These are phyloP conservation scores for Pseudogymnoascus sp. DNA, from an alignment of 2,329 filamentous ascomycete species.

Conservation along the genomic window DNA sequence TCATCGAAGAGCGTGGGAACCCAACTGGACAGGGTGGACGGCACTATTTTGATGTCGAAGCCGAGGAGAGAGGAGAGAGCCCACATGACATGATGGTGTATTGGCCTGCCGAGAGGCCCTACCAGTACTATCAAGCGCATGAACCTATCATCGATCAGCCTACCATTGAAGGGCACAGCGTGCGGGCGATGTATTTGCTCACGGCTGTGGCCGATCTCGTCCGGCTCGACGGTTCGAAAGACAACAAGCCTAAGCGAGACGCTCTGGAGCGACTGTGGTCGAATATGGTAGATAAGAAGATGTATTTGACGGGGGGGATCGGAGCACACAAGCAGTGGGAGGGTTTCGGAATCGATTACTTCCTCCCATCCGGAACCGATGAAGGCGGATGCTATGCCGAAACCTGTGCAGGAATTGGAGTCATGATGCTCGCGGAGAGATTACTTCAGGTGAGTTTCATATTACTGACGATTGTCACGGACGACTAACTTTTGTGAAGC, in stretches of 20 bases:
- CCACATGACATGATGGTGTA: constrained; percentile 41
- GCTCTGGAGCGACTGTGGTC: constrained; percentile 47
- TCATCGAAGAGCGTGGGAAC: constrained; percentile 52
- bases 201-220: constrained; percentile 52
- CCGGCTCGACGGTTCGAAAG: constrained; percentile 28
- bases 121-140: constrained; percentile 53
- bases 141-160: constrained; percentile 46
- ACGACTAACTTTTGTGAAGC: constrained; percentile 18
- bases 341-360: constrained; percentile 54
- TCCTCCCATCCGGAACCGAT: constrained; percentile 51
- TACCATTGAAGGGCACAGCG: constrained; percentile 52
- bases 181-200: constrained; percentile 54
- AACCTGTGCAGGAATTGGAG: constrained; percentile 54
- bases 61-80: constrained; percentile 42
- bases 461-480: neutral
- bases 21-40: constrained; percentile 40
- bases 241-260: constrained; percentile 12
- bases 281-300: constrained; percentile 55
- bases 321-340: constrained; percentile 53
- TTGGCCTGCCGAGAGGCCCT: constrained; percentile 36
- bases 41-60: constrained; percentile 51
- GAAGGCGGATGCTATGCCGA: constrained; percentile 58
- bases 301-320: constrained; percentile 57
- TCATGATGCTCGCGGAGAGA: constrained; percentile 54
- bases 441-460: constrained; percentile 38